Percentiles rank a stretch among this genome's conserved stretches.
Evolutionary conservation across 2,329 filamentous ascomycete genomes (phyloP).

Genomic region (Emericellopsis cladophorae): DNA sequence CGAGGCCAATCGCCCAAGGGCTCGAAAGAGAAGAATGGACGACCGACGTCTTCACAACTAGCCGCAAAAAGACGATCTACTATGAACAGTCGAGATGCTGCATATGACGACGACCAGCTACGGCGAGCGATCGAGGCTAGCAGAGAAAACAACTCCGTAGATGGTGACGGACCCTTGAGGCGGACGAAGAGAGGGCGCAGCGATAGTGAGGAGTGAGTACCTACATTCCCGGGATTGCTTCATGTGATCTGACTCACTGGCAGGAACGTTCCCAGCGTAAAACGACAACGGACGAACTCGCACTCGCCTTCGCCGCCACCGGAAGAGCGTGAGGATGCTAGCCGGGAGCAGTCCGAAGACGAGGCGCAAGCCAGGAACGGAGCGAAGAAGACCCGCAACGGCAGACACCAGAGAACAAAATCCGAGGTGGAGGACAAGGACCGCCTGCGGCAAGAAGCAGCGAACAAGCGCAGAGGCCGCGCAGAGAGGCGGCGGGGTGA

Average conservation of each 20-base stretch:
- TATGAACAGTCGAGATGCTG: slow-evolving; percentile 92
- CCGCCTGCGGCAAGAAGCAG: slow-evolving; percentile 58
- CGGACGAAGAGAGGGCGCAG: slow-evolving; percentile 76
- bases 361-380: slow-evolving; percentile 39
- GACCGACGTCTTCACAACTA: slow-evolving; percentile 34
- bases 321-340: slow-evolving; percentile 31
- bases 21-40: slow-evolving; percentile 43
- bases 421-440: slow-evolving; percentile 65
- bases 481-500: slow-evolving; percentile 72
- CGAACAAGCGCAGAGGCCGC: slow-evolving; percentile 68
- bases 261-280: slow-evolving; percentile 59
- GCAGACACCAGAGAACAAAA: slow-evolving; percentile 48
- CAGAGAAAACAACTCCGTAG: slow-evolving; percentile 58
- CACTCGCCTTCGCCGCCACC: slow-evolving; percentile 50
- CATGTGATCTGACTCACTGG: neutral
- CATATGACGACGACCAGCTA: slow-evolving; percentile 87
- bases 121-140: slow-evolving; percentile 89
- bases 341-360: slow-evolving; percentile 57
- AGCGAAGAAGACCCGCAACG: slow-evolving; percentile 47
- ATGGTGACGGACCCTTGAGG: slow-evolving; percentile 39
- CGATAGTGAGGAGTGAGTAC: slow-evolving; percentile 83
- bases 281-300: slow-evolving; percentile 75
- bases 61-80: slow-evolving; percentile 80
- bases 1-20: slow-evolving; percentile 38
- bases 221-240: neutral